These are phyloP conservation scores for Metarhizium rileyi DNA, from an alignment of 2,329 filamentous ascomycete genomes.

Conservation along the genomic window DNA sequence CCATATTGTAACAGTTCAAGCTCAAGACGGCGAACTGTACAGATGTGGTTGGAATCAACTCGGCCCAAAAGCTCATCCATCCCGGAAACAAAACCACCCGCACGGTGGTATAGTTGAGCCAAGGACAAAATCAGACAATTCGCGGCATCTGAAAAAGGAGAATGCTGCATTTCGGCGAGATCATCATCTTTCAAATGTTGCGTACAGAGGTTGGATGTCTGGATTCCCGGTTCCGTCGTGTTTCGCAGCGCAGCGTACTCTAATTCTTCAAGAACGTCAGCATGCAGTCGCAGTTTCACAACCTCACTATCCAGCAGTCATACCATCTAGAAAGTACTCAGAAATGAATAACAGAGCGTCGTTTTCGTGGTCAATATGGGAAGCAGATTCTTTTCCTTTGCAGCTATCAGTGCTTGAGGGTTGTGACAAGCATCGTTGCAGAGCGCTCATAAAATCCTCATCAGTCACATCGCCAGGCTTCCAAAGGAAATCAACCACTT, in stretches of 20 bases:
- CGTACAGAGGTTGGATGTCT: slow-evolving; percentile 31
- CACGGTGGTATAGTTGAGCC: slow-evolving; percentile 22
- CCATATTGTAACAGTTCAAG: slow-evolving; percentile 41
- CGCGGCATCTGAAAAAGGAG: slow-evolving; percentile 26
- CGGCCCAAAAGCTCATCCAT: slow-evolving; percentile 27
- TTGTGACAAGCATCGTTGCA: slow-evolving; percentile 13
- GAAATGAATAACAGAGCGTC: slow-evolving; percentile 33
- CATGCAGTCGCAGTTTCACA: background rate
- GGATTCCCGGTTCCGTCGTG: slow-evolving; percentile 19
- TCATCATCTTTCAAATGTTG: slow-evolving; percentile 28
- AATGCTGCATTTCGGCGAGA: slow-evolving; percentile 16
- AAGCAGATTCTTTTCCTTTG: slow-evolving; percentile 34
- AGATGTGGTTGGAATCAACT: slow-evolving; percentile 25
- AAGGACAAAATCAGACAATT: slow-evolving; percentile 27
- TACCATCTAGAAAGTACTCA: slow-evolving; percentile 43
- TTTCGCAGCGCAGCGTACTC: slow-evolving; percentile 32
- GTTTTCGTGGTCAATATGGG: background rate
- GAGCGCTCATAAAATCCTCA: slow-evolving; percentile 18
- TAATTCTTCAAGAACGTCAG: slow-evolving; percentile 28
- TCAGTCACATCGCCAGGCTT: slow-evolving; percentile 28
- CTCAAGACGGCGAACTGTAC: slow-evolving; percentile 37
- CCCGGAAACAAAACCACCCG: slow-evolving; percentile 19
- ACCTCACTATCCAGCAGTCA: slow-evolving; percentile 1
- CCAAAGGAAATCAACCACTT: slow-evolving; percentile 39
- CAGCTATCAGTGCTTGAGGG: slow-evolving; percentile 15